Percentiles rank a stretch among this genome's conserved stretches.
Evolutionary conservation across 2,329 filamentous ascomycete genomes (phyloP).

Genomic region (Xylaria sp.): DNA sequence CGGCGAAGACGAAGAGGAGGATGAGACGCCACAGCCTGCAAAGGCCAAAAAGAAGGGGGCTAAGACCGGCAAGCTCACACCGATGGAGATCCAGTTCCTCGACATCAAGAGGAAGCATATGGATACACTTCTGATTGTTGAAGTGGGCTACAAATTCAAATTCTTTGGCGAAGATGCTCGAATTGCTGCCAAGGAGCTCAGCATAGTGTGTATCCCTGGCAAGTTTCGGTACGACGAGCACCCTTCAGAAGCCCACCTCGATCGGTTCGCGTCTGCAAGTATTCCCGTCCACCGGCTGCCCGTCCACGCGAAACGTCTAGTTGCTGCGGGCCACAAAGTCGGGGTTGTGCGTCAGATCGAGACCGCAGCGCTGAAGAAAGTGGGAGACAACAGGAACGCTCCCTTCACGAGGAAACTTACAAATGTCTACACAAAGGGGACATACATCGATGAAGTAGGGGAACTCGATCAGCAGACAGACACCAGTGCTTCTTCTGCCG

Average conservation of each 20-base stretch:
- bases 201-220: constrained; percentile 96
- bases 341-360: constrained; percentile 94
- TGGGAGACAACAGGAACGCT: constrained; percentile 90
- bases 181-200: constrained; percentile 86
- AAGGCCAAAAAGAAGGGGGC: constrained; percentile 73
- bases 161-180: constrained; percentile 97
- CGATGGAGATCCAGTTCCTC: constrained; percentile 91
- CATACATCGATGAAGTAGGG: constrained; percentile 93
- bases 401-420: constrained; percentile 94
- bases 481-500: constrained; percentile 65
- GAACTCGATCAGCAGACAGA: constrained; percentile 70
- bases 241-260: constrained; percentile 89
- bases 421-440: constrained; percentile 97
- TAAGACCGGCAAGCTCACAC: constrained; percentile 84
- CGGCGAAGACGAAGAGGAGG: constrained; percentile 66
- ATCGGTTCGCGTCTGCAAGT: constrained; percentile 93
- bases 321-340: constrained; percentile 93
- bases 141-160: constrained; percentile 97
- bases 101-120: constrained; percentile 93
- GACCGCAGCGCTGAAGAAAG: constrained; percentile 94
- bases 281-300: constrained; percentile 91
- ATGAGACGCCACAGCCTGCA: constrained; percentile 58
- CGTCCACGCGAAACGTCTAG: constrained; percentile 92
- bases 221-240: constrained; percentile 96
- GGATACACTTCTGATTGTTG: constrained; percentile 89